A percentile compares a stretch with the other conserved stretches of the same genome.
phyloP scores from a whole-genome alignment of 2,329 filamentous ascomycete genomes.

The Epichloe amarillans region DNA sequence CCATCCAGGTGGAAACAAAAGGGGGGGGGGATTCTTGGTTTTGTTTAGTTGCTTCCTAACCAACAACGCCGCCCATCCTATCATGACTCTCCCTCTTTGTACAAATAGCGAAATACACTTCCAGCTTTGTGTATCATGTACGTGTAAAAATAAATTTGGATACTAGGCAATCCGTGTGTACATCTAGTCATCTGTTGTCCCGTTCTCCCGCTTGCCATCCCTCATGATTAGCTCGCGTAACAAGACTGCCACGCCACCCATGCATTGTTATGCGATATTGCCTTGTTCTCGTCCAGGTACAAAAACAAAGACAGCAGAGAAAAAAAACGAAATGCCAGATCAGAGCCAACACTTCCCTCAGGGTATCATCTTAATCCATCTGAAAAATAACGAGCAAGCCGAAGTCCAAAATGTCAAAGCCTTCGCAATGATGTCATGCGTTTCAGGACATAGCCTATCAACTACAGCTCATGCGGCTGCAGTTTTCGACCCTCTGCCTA shows the following conservation, averaged over 20 bases:
- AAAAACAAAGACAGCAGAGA: not conserved
- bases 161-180: not conserved
- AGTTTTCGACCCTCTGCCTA: conserved; percentile 21
- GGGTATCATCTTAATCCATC: conserved; percentile 26
- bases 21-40: not conserved
- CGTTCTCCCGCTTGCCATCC: not conserved
- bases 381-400: not conserved
- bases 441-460: not conserved
- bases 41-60: not conserved
- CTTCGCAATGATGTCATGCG: not conserved
- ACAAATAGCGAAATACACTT: not conserved
- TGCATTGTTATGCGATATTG: conserved; percentile 1
- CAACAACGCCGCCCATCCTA: not conserved
- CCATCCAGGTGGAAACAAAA: not conserved
- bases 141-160: not conserved
- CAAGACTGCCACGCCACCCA: conserved; percentile 1
- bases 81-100: not conserved
- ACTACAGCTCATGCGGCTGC: conserved; percentile 18
- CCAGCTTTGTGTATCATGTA: not conserved
- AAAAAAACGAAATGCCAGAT: conserved; percentile 2
- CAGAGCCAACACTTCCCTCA: conserved; percentile 14
- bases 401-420: not conserved
- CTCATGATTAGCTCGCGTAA: not conserved
- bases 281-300: not conserved
- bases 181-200: not conserved